Conservation (phyloP, 495 filamentous ascomycete genomes). For the Elaphomyces granulatus region DNA sequence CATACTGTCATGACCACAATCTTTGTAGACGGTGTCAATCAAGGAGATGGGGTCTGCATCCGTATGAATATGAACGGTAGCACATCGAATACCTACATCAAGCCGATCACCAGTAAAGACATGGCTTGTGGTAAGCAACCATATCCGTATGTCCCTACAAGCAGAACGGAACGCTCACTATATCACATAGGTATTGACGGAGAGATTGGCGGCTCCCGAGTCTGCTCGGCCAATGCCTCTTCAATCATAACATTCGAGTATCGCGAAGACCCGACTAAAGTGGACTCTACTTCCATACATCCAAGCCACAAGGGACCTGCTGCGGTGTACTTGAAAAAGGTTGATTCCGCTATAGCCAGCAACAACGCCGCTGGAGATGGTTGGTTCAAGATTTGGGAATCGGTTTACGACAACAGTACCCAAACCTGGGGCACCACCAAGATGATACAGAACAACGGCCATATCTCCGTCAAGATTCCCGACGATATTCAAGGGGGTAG, state of each 20-base stretch:
- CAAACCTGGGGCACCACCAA: conserved; percentile 54
- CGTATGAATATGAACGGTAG: conserved; percentile 42
- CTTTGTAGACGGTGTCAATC: conserved; percentile 45
- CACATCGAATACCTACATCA: conserved; percentile 36
- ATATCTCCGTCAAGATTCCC: conserved; percentile 45
- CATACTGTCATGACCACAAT: conserved; percentile 58
- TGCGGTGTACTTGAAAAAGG: conserved; percentile 58
- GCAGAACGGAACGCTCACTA: too few relatives aligned
- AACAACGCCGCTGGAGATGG: conserved; percentile 42
- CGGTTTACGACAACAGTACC: conserved; percentile 40
- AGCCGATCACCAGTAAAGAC: conserved; percentile 35
- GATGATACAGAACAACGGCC: conserved; percentile 48
- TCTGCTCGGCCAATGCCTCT: conserved; percentile 39
- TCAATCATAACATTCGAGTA: conserved; percentile 47
- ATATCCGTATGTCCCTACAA: too few relatives aligned
- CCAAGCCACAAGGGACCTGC: conserved; percentile 53
- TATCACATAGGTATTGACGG: conserved; percentile 40
- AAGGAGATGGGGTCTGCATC: conserved; percentile 56
- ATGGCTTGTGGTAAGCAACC: conserved; percentile 54
- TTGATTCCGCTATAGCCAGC: conserved; percentile 28
- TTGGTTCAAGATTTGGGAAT: conserved; percentile 71
- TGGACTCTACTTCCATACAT: conserved; percentile 41
- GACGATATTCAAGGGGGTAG: conserved; percentile 43
- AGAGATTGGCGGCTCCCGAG: conserved; percentile 38
- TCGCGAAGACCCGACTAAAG: conserved; percentile 43